phyloP scores from a whole-genome alignment of 2,329 filamentous ascomycete genomes.

The Pseudonectria buxi region DNA sequence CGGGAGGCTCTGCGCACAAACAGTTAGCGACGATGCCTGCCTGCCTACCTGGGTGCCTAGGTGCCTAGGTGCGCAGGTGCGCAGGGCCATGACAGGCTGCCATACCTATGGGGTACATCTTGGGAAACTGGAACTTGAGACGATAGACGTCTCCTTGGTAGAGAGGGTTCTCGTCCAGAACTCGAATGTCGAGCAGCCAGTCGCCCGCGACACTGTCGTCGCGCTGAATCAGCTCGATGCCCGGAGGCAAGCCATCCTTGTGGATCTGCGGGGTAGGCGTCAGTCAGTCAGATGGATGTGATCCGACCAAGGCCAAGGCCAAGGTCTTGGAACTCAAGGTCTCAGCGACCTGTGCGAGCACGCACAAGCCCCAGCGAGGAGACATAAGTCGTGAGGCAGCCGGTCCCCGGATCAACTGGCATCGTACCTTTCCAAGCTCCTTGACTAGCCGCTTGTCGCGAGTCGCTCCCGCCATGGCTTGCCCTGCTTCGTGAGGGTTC shows the following conservation, averaged over 20 bases:
- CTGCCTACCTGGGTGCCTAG: too few species aligned
- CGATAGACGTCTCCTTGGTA: constrained; percentile 76
- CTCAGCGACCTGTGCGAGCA: neutral
- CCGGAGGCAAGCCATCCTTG: constrained; percentile 50
- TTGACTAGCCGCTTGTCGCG: constrained; percentile 53
- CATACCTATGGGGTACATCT: constrained; percentile 83
- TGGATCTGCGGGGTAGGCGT: constrained; percentile 38
- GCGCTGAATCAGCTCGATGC: constrained; percentile 72
- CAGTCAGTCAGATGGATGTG: constrained; percentile 4
- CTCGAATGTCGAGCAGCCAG: constrained; percentile 88
- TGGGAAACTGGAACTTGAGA: constrained; percentile 78
- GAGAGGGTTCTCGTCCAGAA: constrained; percentile 84
- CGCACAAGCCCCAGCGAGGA: neutral
- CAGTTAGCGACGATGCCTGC: constrained; percentile 1
- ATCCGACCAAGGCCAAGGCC: too few species aligned
- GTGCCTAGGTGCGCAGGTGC: too few species aligned
- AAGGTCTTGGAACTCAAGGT: too few species aligned
- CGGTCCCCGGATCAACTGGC: neutral
- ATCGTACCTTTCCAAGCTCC: constrained; percentile 49
- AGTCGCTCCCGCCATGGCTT: constrained; percentile 36
- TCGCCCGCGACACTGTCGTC: constrained; percentile 67
- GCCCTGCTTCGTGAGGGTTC: constrained; percentile 4
- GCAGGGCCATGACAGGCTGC: too few species aligned
- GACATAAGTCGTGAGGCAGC: too few species aligned
- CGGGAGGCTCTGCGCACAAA: constrained; percentile 68